These are phyloP conservation scores for Backusella tuberculispora DNA, from an alignment of 192 early-diverging fungal species.

Conservation along the genomic window DNA sequence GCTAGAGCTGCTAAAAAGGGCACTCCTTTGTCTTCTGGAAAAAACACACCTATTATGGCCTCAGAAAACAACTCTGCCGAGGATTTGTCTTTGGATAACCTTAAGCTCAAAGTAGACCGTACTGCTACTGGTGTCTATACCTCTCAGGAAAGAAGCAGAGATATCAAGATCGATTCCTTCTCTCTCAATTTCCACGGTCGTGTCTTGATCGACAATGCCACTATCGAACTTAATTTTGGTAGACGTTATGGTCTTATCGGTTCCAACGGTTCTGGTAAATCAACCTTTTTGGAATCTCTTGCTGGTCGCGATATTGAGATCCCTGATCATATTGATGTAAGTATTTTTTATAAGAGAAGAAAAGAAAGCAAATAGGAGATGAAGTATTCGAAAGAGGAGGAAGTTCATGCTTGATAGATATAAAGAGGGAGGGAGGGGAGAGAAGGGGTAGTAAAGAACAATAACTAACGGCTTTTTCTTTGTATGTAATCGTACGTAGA, in stretches of 20 bases:
- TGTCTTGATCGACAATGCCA: constrained; percentile 90
- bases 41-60: constrained; percentile 42
- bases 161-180: constrained; percentile 96
- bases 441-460: not conserved
- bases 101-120: constrained; percentile 78
- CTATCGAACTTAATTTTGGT: constrained; percentile 98
- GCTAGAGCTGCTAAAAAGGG: constrained; percentile 67
- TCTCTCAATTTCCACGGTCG: constrained; percentile 94
- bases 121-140: constrained; percentile 91
- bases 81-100: constrained; percentile 53
- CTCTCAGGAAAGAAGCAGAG: constrained; percentile 87
- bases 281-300: constrained; percentile 92
- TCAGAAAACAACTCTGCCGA: constrained; percentile 45
- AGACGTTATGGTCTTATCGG: constrained; percentile 92
- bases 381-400: too few species aligned
- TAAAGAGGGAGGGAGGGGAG: not conserved
- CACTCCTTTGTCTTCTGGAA: constrained; percentile 37
- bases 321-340: constrained; percentile 93
- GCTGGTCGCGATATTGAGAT: constrained; percentile 93
- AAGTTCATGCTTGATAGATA: not conserved
- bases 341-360: constrained; percentile 22
- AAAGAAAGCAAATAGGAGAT: too few species aligned
- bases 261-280: constrained; percentile 90
- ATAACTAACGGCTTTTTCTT: not conserved
- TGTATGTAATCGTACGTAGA: constrained; percentile 41